Conservation (phyloP, 2,329 filamentous ascomycete species). For the Nannizziopsis arthrosporioides region DNA sequence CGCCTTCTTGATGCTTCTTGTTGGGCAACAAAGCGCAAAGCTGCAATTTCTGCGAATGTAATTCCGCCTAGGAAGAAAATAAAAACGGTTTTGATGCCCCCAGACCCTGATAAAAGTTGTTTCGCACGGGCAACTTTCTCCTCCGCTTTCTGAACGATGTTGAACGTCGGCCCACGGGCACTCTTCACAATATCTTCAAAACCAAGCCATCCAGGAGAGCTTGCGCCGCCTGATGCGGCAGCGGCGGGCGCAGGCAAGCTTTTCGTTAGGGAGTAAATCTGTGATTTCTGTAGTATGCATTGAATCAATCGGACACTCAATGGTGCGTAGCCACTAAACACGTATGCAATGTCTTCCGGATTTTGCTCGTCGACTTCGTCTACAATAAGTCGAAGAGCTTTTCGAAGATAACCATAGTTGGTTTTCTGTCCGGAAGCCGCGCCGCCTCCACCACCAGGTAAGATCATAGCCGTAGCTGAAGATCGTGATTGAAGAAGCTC, state of each 20-base stretch:
- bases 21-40: constrained; percentile 75
- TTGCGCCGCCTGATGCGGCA: constrained; percentile 40
- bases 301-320: constrained; percentile 85
- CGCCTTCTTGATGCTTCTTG: constrained; percentile 70
- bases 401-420: constrained; percentile 81
- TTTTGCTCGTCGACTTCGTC: constrained; percentile 95
- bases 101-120: constrained; percentile 64
- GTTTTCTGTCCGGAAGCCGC: constrained; percentile 56
- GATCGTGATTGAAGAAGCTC: constrained; percentile 69
- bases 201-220: constrained; percentile 73
- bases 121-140: constrained; percentile 84
- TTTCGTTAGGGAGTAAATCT: constrained; percentile 58
- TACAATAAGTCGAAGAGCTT: constrained; percentile 75
- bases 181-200: constrained; percentile 90
- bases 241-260: constrained; percentile 45
- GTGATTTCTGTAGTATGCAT: constrained; percentile 81
- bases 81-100: constrained; percentile 71
- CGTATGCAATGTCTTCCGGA: constrained; percentile 91
- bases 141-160: constrained; percentile 81
- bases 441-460: constrained; percentile 56
- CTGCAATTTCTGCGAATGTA: constrained; percentile 91
- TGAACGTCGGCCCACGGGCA: constrained; percentile 77
- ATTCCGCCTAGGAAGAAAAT: constrained; percentile 98
- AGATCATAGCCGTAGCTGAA: constrained; percentile 67
- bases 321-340: constrained; percentile 93